Base-by-base conservation (phyloP, 2,329 filamentous ascomycete genomes). In the Anisogramma anomala region DNA sequence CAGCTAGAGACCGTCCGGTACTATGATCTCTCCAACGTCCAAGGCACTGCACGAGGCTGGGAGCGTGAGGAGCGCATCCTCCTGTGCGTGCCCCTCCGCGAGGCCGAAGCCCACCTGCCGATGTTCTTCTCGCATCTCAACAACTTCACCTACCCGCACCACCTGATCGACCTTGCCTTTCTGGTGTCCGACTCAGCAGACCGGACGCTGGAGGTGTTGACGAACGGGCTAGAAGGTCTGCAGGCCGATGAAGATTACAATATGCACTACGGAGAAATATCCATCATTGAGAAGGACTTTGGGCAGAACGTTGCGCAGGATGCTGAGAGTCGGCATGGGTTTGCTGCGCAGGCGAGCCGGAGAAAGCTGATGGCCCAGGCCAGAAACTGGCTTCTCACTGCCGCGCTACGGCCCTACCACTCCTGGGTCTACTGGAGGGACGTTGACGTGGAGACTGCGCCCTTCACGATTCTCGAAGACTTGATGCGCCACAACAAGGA, bases 391-490 rank as follows among this genome's bases (percentile, higher is more conserved):
- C 70, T 98, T 39, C 66, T 98, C 42, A 95, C 87, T 55, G 89
- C 91, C 30, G 89, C 91, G 17, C 67, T 98, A 40, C 79, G 91
- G 32, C 91, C 91, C 2, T 93, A 91, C 39, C 91, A 98, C 59
- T 95, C 88, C 49, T 98, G 91, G 91, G 91, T 98, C 8, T 98
- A 98, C 59, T 98, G 91, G 91, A 79, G 91, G 62, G 91, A 98
- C 65, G 91, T 94, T 18, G 91, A 98, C 63, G 91, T 98, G 7
- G 87, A 96, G 63, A 98, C 91, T 2, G 91, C 91, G 2, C 91
- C 91, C 0, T 91, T 89, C 56, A 96, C 91, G 0, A 96, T 98
- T 52, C 66, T 98, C 48, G 91, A 98, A 58, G 91, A 98, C 64
- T 66, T 98, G 41, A 98, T 98, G 91, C 79, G 89, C 49, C 91